Percentiles rank a stretch among this genome's conserved stretches.
Evolutionary conservation across 2,329 filamentous ascomycete species (phyloP).

Genomic region (Dissoconium aciculare): DNA sequence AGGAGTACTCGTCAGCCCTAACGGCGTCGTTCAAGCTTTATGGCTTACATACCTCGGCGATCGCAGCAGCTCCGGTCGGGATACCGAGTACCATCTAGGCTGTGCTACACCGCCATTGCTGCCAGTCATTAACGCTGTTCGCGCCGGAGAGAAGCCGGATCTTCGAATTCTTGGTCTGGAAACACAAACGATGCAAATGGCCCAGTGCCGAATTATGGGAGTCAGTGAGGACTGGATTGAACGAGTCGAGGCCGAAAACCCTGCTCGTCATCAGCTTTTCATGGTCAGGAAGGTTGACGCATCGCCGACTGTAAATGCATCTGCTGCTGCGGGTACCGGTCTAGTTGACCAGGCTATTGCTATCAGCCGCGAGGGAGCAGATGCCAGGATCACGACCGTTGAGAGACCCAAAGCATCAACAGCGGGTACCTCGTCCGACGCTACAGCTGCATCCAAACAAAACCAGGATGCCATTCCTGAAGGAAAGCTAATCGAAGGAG

Average conservation of each 20-base stretch:
- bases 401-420: background rate
- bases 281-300: slow-evolving; percentile 87
- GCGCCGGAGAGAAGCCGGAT: slow-evolving; percentile 61
- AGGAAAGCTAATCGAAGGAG: slow-evolving; percentile 69
- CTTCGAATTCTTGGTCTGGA: slow-evolving; percentile 88
- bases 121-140: slow-evolving; percentile 76
- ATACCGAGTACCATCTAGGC: slow-evolving; percentile 93
- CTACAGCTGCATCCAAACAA: slow-evolving; percentile 30
- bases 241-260: slow-evolving; percentile 75
- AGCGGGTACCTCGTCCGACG: background rate
- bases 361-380: too few relatives aligned
- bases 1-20: slow-evolving; percentile 76
- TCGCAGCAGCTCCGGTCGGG: slow-evolving; percentile 62
- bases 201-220: slow-evolving; percentile 91
- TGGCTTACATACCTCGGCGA: slow-evolving; percentile 97
- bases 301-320: too few relatives aligned
- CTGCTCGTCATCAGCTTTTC: slow-evolving; percentile 88
- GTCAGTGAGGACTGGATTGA: slow-evolving; percentile 92
- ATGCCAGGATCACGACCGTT: too few relatives aligned
- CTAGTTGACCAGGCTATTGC: too few relatives aligned
- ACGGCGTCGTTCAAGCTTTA: slow-evolving; percentile 83
- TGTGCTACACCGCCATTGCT: slow-evolving; percentile 77
- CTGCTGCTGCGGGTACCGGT: too few relatives aligned
- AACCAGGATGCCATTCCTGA: too few relatives aligned
- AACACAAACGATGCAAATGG: slow-evolving; percentile 91